A percentile compares a stretch with the other conserved stretches of the same genome.
Evolutionary conservation across 306 rosid species (phyloP).

Genomic region (Trifolium dubium): DNA sequence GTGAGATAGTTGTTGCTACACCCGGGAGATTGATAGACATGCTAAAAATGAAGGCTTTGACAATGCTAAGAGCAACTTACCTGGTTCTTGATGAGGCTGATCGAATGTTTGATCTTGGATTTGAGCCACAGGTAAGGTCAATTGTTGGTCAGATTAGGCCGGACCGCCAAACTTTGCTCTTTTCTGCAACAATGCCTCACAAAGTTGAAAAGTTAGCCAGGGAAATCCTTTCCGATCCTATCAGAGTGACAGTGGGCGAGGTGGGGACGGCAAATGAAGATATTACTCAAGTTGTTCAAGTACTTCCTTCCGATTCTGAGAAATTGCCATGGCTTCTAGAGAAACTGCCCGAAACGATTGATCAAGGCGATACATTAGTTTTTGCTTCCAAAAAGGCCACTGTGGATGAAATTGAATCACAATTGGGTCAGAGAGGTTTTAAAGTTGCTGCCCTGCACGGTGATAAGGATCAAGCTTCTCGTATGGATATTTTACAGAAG

Average conservation of each 20-base stretch:
- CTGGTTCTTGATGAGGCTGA: slow-evolving; percentile 99
- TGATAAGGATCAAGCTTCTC: slow-evolving; percentile 96
- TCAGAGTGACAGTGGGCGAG: slow-evolving; percentile 94
- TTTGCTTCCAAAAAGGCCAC: slow-evolving; percentile 94
- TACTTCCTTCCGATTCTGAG: slow-evolving; percentile 84
- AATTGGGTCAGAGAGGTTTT: slow-evolving; percentile 66
- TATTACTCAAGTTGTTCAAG: slow-evolving; percentile 94
- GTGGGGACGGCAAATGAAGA: slow-evolving; percentile 99
- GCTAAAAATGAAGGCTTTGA: slow-evolving; percentile 90
- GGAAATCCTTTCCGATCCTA: slow-evolving; percentile 87
- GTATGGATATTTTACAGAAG: slow-evolving; percentile 90
- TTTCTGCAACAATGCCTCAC: slow-evolving; percentile 96
- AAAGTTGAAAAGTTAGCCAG: slow-evolving; percentile 96
- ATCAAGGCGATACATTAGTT: slow-evolving; percentile 89
- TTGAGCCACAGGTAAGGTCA: slow-evolving; percentile 97
- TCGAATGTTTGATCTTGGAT: slow-evolving; percentile 99
- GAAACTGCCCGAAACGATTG: slow-evolving; percentile 83
- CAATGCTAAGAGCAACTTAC: slow-evolving; percentile 88
- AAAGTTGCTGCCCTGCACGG: slow-evolving; percentile 96
- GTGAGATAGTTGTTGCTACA: slow-evolving; percentile 95
- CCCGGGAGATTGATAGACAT: slow-evolving; percentile 97
- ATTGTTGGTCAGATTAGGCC: slow-evolving; percentile 98
- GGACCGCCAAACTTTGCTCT: slow-evolving; percentile 93
- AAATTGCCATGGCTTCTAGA: slow-evolving; percentile 90
- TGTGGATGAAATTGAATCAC: slow-evolving; percentile 92